Evolutionary conservation across 495 filamentous ascomycete genomes (phyloP), one percentile per base, ranked within the genome.

Genomic region (Talaromyces trachyspermus): DNA sequence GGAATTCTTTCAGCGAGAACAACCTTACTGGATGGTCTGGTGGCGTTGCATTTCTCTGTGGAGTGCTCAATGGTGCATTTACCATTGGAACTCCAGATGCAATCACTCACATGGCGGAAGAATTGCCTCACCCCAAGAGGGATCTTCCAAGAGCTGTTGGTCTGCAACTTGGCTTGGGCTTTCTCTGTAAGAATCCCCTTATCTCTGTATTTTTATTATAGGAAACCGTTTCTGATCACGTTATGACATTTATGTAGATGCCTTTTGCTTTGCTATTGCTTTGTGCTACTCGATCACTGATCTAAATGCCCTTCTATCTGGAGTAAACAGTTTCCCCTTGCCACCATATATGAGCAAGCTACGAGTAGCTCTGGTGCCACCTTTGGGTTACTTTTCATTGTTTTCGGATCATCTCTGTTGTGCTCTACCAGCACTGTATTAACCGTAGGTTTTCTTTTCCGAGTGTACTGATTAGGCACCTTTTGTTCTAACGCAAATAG

Each of bases 61-160:
- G 86, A 1, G 75, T 88, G 29, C 66, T 90, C 37, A 90, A 90
- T 54, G 86, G 83, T 8, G 85, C 86, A 3, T 89, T 83, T 55
- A 78, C 85, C 2, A 77, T 89, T 19, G 86, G 86, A 2, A 86
- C 84, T 0, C 85, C 85, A 0, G 84, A 84, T 60, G 68, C 74
- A 22, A 72, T 85, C 41, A 80, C 79, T 4, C 86, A 90, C 58
- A 71, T 90, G 42, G 80, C 85, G 1, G 86, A 90, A 60, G 86
- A 90, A 62, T 63, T 86, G 3, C 79, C 81, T 0, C 65, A 77
- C 29, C 83, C 83, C 0, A 72, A 62, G 35, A 69, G 61, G 50
- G 79, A 86, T 51, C 69, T 88, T 4, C 84, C 84, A 14, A 80
- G 75, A 55, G 70, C 69, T 15, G 62, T 74, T 20, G 54, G 57